Evolutionary conservation across 1,284 basidiomycete species (phyloP).

Genomic region (Papiliotrema nemorosa): DNA sequence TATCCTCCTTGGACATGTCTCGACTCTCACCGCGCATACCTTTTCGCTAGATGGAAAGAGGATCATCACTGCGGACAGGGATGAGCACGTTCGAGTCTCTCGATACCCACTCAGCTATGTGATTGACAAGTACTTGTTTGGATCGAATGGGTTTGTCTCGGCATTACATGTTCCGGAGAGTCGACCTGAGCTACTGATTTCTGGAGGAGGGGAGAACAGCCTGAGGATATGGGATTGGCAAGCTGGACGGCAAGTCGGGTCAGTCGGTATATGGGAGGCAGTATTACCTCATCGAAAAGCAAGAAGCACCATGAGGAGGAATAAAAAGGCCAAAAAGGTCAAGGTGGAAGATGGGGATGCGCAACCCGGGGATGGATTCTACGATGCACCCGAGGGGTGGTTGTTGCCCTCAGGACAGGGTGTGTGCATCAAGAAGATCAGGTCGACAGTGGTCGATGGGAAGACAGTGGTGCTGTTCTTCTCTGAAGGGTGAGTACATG

Average conservation of each 20-base stretch:
- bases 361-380: slow-evolving; percentile 21
- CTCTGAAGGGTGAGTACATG: slow-evolving; percentile 44
- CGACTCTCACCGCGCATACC: slow-evolving; percentile 69
- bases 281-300: slow-evolving; percentile 65
- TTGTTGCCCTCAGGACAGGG: slow-evolving; percentile 43
- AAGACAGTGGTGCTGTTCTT: slow-evolving; percentile 41
- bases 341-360: slow-evolving; percentile 21
- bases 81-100: slow-evolving; percentile 89
- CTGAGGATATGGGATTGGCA: slow-evolving; percentile 80
- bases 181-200: slow-evolving; percentile 59
- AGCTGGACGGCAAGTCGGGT: slow-evolving; percentile 56
- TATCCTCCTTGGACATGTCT: slow-evolving; percentile 80
- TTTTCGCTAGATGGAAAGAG: slow-evolving; percentile 65
- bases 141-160: slow-evolving; percentile 59
- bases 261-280: slow-evolving; percentile 57
- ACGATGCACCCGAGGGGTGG: slow-evolving; percentile 34
- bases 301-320: slow-evolving; percentile 30
- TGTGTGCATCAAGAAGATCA: slow-evolving; percentile 43
- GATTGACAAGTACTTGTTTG: slow-evolving; percentile 79
- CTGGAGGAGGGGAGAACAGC: slow-evolving; percentile 78
- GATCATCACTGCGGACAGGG: slow-evolving; percentile 82
- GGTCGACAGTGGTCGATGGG: slow-evolving; percentile 21
- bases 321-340: slow-evolving; percentile 47
- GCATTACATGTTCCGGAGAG: slow-evolving; percentile 66
- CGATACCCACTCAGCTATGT: slow-evolving; percentile 78